Conservation (phyloP, 306 rosid species). For the Cercis canadensis region DNA sequence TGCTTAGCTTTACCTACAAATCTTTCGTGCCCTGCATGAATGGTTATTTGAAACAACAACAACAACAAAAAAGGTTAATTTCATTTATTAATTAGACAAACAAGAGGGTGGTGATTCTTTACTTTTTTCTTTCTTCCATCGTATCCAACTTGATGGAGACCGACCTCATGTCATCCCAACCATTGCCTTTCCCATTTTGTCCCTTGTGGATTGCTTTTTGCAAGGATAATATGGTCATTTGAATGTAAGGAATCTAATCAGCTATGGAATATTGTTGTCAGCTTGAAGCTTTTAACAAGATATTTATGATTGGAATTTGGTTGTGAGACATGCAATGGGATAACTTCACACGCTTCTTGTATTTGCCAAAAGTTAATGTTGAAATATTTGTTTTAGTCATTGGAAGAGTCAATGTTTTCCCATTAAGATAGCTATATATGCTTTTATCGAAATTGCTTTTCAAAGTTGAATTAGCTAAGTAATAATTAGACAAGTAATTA, state of each 20-base stretch:
- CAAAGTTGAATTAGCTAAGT: background rate
- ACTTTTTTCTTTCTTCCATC: background rate
- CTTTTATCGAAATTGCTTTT: slow-evolving; percentile 12
- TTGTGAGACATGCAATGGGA: slow-evolving; percentile 21
- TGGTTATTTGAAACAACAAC: too few relatives aligned
- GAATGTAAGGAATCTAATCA: background rate
- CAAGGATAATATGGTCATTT: slow-evolving; percentile 5
- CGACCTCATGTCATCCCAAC: too few relatives aligned
- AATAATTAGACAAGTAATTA: background rate
- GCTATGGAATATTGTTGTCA: background rate
- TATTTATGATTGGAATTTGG: slow-evolving; percentile 12
- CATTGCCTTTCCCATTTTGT: slow-evolving; percentile 11
- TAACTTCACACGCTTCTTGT: background rate
- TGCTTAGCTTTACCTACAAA: slow-evolving; percentile 37
- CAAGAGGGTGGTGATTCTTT: background rate
- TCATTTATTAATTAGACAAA: background rate
- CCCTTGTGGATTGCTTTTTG: background rate
- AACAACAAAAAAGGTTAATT: too few relatives aligned
- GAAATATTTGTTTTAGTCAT: slow-evolving; percentile 9
- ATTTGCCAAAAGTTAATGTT: slow-evolving; percentile 27
- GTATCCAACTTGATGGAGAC: slow-evolving; percentile 1
- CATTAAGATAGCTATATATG: background rate
- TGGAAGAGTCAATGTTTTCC: slow-evolving; percentile 28
- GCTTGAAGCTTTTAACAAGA: background rate
- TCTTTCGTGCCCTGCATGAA: too few relatives aligned